These are phyloP conservation scores for Kalmanozyma brasiliensis DNA, from an alignment of 1,284 basidiomycete genomes.

Conservation along the genomic window DNA sequence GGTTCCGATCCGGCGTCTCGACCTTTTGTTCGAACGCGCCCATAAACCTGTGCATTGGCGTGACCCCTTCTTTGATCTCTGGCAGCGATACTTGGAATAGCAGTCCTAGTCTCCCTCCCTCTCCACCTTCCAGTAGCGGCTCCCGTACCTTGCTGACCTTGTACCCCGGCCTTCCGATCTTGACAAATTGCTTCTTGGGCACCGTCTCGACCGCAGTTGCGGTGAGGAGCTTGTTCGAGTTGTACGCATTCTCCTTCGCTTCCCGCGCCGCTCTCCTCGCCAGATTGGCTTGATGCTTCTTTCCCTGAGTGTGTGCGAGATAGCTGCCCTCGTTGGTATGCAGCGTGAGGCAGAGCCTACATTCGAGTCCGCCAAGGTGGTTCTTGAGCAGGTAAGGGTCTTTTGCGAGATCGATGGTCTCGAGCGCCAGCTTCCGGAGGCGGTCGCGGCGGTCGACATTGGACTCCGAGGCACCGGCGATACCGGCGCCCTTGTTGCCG, in stretches of 20 bases:
- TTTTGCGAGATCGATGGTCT: constrained; percentile 69
- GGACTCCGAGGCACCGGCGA: constrained; percentile 84
- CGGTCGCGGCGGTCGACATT: constrained; percentile 96
- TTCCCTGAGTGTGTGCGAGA: constrained; percentile 98
- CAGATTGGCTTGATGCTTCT: constrained; percentile 99
- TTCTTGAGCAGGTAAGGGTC: constrained; percentile 99
- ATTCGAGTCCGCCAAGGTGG: constrained; percentile 95
- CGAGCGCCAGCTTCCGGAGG: constrained; percentile 82
- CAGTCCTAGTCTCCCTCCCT: constrained; percentile 76
- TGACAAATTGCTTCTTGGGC: constrained; percentile 76
- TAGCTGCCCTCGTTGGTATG: constrained; percentile 99
- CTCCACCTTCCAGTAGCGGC: constrained; percentile 43
- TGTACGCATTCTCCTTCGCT: constrained; percentile 77
- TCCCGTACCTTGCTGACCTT: constrained; percentile 89
- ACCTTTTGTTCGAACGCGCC: constrained; percentile 97
- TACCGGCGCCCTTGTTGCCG: constrained; percentile 68
- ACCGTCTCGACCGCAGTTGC: constrained; percentile 31
- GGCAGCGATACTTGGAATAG: constrained; percentile 96
- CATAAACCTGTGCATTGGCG: constrained; percentile 93
- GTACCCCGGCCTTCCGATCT: constrained; percentile 96
- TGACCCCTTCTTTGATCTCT: constrained; percentile 82
- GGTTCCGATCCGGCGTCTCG: constrained; percentile 92
- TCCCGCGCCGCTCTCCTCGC: constrained; percentile 94
- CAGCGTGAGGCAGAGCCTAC: constrained; percentile 93
- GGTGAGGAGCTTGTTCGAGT: constrained; percentile 73